Percentiles rank a stretch among this genome's conserved stretches.
phyloP scores from a whole-genome alignment of 768 basidiomycete species.

The Myochromella boudieri region DNA sequence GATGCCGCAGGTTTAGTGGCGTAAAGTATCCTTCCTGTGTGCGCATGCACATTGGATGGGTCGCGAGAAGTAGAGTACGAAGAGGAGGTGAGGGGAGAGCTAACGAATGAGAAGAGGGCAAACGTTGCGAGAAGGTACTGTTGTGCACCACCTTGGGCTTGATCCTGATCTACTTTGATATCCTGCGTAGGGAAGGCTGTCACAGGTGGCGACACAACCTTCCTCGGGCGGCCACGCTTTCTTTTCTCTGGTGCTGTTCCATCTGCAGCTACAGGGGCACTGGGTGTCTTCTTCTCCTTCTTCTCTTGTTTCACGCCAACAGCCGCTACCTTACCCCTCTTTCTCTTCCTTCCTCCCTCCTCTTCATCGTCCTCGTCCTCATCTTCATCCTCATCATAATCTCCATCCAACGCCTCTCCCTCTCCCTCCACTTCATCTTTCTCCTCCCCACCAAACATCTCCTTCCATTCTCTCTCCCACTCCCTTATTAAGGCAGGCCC shows the following conservation, averaged over 20 bases:
- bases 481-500: conserved; percentile 68
- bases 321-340: conserved; percentile 41
- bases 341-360: conserved; percentile 61
- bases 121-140: conserved; percentile 84
- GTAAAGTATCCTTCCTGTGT: conserved; percentile 58
- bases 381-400: conserved; percentile 57
- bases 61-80: conserved; percentile 35
- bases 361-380: conserved; percentile 47
- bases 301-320: conserved; percentile 19
- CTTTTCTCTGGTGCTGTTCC: conserved; percentile 65
- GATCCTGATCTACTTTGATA: conserved; percentile 20
- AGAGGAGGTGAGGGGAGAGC: conserved; percentile 64
- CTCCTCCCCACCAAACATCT: conserved; percentile 74
- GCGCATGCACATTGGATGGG: conserved; percentile 39
- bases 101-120: conserved; percentile 85
- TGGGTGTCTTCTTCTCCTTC: conserved; percentile 54
- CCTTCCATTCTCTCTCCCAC: conserved; percentile 77
- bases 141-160: conserved; percentile 33
- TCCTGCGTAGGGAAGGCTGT: conserved; percentile 21
- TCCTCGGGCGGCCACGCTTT: conserved; percentile 82
- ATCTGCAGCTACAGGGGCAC: conserved; percentile 28
- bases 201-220: conserved; percentile 54
- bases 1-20: conserved; percentile 22
- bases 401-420: conserved; percentile 49
- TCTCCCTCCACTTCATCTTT: conserved; percentile 65